Conservation (phyloP, 2,329 filamentous ascomycete genomes). For the Arthrinium phaeospermum region DNA sequence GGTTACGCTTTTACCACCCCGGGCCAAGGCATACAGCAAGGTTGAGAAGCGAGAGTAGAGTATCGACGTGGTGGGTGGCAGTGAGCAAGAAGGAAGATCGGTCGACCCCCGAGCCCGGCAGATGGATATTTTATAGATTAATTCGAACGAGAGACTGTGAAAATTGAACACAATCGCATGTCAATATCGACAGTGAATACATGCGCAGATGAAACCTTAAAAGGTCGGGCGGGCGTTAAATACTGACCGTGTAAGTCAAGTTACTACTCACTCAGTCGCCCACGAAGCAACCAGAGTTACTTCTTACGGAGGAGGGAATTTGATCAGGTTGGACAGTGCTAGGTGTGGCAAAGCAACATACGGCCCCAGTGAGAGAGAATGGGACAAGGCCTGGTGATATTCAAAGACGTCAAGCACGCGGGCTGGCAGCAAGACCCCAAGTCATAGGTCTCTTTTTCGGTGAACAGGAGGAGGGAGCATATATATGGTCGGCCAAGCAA, state of each 20-base stretch:
- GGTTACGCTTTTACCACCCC: not conserved
- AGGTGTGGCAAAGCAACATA: not conserved
- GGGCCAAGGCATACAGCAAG: not conserved
- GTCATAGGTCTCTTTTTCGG: not conserved
- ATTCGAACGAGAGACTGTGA: not conserved
- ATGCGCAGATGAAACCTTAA: not conserved
- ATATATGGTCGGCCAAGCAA: not conserved
- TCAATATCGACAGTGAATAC: not conserved
- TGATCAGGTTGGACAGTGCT: not conserved
- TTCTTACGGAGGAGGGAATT: too few relatives aligned
- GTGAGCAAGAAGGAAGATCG: not conserved
- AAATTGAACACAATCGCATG: not conserved
- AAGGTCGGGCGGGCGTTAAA: not conserved
- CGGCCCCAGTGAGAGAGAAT: not conserved
- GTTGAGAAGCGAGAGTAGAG: not conserved
- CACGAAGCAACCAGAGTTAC: not conserved
- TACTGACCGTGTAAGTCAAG: not conserved
- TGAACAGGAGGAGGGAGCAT: not conserved
- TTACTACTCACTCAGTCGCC: not conserved
- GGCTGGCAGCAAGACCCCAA: not conserved
- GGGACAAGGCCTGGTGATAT: slow-evolving; percentile 9
- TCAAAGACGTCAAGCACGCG: not conserved
- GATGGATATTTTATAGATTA: not conserved
- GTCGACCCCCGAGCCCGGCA: not conserved
- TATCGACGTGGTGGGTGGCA: not conserved